phyloP scores from a whole-genome alignment of 306 rosid genomes.

The Canavalia gladiata region DNA sequence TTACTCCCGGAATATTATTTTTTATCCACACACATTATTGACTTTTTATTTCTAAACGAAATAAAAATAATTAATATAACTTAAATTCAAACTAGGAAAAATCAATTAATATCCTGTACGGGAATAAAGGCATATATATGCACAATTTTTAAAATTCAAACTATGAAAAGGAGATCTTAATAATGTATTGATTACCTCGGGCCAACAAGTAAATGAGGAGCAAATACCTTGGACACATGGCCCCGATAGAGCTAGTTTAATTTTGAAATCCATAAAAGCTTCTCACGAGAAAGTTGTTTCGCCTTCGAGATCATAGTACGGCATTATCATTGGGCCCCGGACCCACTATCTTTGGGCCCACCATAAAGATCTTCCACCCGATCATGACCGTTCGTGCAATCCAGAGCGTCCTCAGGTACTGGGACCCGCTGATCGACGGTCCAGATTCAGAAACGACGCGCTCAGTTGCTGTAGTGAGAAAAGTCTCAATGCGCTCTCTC shows the following conservation, averaged over 20 bases:
- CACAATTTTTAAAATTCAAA: conserved; percentile 18
- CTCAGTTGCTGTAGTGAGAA: background rate
- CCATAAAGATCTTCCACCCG: conserved; percentile 10
- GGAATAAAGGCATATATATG: conserved; percentile 10
- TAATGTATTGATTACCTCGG: conserved; percentile 3
- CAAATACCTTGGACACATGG: background rate
- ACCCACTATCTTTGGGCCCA: background rate
- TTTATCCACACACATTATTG: background rate
- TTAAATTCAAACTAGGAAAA: background rate
- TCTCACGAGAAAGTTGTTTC: background rate
- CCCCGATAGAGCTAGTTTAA: background rate
- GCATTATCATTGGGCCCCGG: background rate
- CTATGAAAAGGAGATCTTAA: background rate
- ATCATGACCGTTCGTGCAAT: conserved; percentile 15
- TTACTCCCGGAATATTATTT: too few species aligned
- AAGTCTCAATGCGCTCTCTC: background rate
- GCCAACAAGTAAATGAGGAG: background rate
- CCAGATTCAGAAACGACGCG: background rate
- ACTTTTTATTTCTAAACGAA: background rate
- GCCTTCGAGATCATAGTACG: background rate
- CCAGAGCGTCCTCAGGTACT: background rate
- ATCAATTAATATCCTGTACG: background rate
- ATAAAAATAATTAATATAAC: background rate
- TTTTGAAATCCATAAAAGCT: conserved; percentile 19
- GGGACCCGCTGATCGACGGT: conserved; percentile 8